Evolutionary conservation across 352 stramenopile species (phyloP).

Genomic region (Elongisporangium senticosum): DNA sequence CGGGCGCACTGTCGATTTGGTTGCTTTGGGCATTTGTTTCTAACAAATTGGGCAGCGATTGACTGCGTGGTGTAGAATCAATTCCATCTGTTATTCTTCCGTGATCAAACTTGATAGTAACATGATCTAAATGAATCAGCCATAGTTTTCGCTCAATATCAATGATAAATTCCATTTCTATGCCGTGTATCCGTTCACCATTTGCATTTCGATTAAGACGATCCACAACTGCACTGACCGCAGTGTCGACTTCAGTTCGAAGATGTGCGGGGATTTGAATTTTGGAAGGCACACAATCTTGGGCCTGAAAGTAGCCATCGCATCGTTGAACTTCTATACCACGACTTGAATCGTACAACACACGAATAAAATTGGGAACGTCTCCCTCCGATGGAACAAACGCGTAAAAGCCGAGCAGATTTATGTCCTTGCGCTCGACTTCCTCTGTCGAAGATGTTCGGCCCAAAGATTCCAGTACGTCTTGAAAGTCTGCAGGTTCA

Average conservation of each 20-base stretch:
- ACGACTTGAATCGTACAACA: slow-evolving; percentile 10
- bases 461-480: slow-evolving; percentile 7
- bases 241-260: slow-evolving; percentile 23
- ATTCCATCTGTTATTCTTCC: background rate
- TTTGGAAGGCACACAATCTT: background rate
- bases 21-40: slow-evolving; percentile 2
- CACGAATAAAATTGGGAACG: slow-evolving; percentile 14
- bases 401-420: slow-evolving; percentile 14
- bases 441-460: slow-evolving; percentile 5
- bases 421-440: slow-evolving; percentile 2
- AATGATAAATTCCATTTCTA: slow-evolving; percentile 29
- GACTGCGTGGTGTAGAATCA: slow-evolving; percentile 4
- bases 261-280: slow-evolving; percentile 4
- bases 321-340: slow-evolving; percentile 13
- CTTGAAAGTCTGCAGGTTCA: slow-evolving; percentile 13
- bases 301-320: slow-evolving; percentile 11
- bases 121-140: slow-evolving; percentile 27
- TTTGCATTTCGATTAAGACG: slow-evolving; percentile 14
- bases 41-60: slow-evolving; percentile 45
- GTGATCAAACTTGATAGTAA: slow-evolving; percentile 3
- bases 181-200: slow-evolving; percentile 9
- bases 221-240: slow-evolving; percentile 15
- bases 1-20: background rate
- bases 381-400: slow-evolving; percentile 13
- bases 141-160: slow-evolving; percentile 27